Conservation (phyloP, 2,329 filamentous ascomycete genomes). For the Dendryphion nanum region DNA sequence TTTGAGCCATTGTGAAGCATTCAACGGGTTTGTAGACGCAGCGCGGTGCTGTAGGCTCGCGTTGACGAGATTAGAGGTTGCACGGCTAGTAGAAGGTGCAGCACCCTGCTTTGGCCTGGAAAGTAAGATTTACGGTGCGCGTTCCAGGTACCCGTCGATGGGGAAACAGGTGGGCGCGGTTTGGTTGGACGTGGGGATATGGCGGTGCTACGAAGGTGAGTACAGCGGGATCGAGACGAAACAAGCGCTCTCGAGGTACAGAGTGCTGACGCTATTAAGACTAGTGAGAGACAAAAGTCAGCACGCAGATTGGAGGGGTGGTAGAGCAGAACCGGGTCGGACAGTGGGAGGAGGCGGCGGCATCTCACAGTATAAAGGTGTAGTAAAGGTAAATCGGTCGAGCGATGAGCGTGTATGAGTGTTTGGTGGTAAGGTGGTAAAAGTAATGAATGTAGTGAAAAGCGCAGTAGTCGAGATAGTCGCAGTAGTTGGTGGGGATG, state of each 20-base stretch:
- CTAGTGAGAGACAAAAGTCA: slow-evolving; percentile 7
- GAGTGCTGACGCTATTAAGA: slow-evolving; percentile 32
- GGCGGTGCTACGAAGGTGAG: slow-evolving; percentile 28
- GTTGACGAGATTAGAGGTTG: slow-evolving; percentile 29
- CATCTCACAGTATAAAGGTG: too few relatives aligned
- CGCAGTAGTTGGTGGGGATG: too few relatives aligned
- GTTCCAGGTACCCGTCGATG: slow-evolving; percentile 20
- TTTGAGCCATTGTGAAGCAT: slow-evolving; percentile 35
- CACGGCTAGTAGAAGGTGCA: slow-evolving; percentile 19
- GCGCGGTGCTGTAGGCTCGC: slow-evolving; percentile 17
- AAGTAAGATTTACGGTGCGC: slow-evolving; percentile 19
- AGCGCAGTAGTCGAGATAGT: too few relatives aligned
- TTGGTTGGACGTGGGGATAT: slow-evolving; percentile 23
- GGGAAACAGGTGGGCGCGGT: slow-evolving; percentile 10
- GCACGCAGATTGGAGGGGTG: slow-evolving; percentile 4
- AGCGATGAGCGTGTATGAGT: too few relatives aligned
- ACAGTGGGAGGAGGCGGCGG: too few relatives aligned
- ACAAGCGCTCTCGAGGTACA: slow-evolving; percentile 39
- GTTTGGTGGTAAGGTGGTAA: too few relatives aligned
- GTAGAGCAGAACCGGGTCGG: slow-evolving; percentile 1
- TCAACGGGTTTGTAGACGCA: slow-evolving; percentile 20
- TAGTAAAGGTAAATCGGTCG: too few relatives aligned
- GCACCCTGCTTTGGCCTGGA: slow-evolving; percentile 17
- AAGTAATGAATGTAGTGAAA: too few relatives aligned
- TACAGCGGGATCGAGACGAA: slow-evolving; percentile 37